Percentiles rank a stretch among this genome's conserved stretches.
Evolutionary conservation across 73 alveolate species (phyloP).

Genomic region (Paramecium sexaurelia): DNA sequence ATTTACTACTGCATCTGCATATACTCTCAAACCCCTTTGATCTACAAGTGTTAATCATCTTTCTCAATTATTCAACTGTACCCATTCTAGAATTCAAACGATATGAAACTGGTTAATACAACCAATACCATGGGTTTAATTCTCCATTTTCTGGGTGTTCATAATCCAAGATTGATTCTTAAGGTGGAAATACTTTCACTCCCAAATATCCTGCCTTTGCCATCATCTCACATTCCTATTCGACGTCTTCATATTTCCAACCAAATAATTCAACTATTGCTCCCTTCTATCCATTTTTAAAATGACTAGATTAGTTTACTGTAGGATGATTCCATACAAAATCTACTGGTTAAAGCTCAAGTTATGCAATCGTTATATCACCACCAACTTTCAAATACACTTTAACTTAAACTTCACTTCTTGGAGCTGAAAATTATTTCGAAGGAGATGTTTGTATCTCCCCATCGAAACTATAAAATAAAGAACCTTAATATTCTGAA

Average conservation of each 20-base stretch:
- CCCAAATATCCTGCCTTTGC: slow-evolving; percentile 96
- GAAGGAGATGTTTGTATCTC: slow-evolving; percentile 54
- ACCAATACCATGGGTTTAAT: slow-evolving; percentile 97
- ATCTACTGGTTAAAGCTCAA: slow-evolving; percentile 82
- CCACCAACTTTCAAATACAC: slow-evolving; percentile 72
- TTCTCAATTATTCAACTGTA: slow-evolving; percentile 86
- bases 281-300: slow-evolving; percentile 93
- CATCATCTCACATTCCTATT: slow-evolving; percentile 88
- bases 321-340: slow-evolving; percentile 93
- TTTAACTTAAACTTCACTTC: slow-evolving; percentile 64
- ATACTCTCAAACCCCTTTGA: slow-evolving; percentile 86
- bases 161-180: slow-evolving; percentile 82
- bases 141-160: slow-evolving; percentile 94
- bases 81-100: slow-evolving; percentile 91
- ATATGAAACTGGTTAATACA: slow-evolving; percentile 93
- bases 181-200: slow-evolving; percentile 93
- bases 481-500: slow-evolving; percentile 68
- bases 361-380: slow-evolving; percentile 65
- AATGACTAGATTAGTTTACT: slow-evolving; percentile 74
- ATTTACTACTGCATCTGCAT: slow-evolving; percentile 96
- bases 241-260: slow-evolving; percentile 96
- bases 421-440: slow-evolving; percentile 70
- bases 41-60: slow-evolving; percentile 92
- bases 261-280: slow-evolving; percentile 97
- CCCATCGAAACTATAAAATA: slow-evolving; percentile 70